Evolutionary conservation across 2,329 filamentous ascomycete species (phyloP).

Genomic region (Trichoderma sp.): DNA sequence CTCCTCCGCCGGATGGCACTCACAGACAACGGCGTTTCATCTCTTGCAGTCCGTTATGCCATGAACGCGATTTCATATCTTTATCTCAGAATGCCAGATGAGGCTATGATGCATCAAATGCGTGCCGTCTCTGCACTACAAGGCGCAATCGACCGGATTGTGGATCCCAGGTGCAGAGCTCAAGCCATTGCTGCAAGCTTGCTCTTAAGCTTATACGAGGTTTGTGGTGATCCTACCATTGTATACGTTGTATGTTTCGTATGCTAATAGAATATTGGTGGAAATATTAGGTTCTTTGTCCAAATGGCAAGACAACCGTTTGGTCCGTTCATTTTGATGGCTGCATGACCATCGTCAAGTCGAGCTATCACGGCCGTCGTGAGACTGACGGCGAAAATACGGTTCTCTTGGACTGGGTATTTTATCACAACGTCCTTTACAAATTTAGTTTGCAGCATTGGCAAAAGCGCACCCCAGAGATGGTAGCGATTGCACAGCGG

Average conservation of each 20-base stretch:
- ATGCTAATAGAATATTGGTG: neutral
- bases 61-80: conserved; percentile 20
- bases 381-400: conserved; percentile 4
- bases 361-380: conserved; percentile 3
- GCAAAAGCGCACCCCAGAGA: conserved; percentile 4
- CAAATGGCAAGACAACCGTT: neutral
- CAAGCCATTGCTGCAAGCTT: conserved; percentile 20
- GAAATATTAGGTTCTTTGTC: conserved; percentile 2
- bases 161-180: conserved; percentile 2
- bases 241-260: no score
- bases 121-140: conserved; percentile 10
- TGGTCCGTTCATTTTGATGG: conserved; percentile 20
- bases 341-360: conserved; percentile 14
- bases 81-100: neutral
- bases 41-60: conserved; percentile 18
- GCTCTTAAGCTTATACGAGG: conserved; percentile 19
- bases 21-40: conserved; percentile 11
- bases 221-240: neutral
- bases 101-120: conserved; percentile 14
- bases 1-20: conserved; percentile 18
- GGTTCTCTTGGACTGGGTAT: conserved; percentile 17
- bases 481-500: conserved; percentile 7
- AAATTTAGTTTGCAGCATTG: conserved; percentile 21
- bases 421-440: conserved; percentile 21
- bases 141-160: neutral